phyloP scores from a whole-genome alignment of 2,329 filamentous ascomycete species.

The Neonectria punicea region DNA sequence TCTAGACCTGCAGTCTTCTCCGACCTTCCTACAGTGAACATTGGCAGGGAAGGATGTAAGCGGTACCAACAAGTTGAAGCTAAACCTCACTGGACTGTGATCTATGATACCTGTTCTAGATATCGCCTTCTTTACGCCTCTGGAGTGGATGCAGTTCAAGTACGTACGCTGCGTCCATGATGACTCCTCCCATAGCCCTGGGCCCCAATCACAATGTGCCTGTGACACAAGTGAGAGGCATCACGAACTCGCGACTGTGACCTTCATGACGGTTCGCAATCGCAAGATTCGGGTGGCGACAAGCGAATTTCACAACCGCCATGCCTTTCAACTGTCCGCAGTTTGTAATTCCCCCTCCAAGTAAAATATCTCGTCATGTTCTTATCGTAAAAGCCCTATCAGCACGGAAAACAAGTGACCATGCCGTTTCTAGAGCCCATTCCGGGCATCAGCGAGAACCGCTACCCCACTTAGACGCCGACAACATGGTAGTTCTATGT shows the following conservation, averaged over 20 bases:
- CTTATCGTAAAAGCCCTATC: background rate
- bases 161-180: background rate
- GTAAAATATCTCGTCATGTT: background rate
- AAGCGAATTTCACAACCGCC: too few species aligned
- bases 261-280: too few species aligned
- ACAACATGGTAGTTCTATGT: background rate
- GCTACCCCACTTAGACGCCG: conserved; percentile 1
- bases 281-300: too few species aligned
- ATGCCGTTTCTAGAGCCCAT: background rate
- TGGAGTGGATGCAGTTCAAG: background rate
- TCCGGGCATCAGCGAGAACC: background rate
- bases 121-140: too few species aligned
- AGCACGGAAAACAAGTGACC: background rate
- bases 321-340: too few species aligned
- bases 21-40: too few species aligned
- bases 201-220: background rate
- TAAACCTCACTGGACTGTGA: too few species aligned
- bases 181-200: too few species aligned
- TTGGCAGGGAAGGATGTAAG: too few species aligned
- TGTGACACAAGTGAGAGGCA: background rate
- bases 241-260: background rate
- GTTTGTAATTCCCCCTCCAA: background rate
- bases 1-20: too few species aligned
- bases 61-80: too few species aligned
- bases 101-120: too few species aligned